These are phyloP conservation scores for Xylaria sp. DNA, from an alignment of 2,329 filamentous ascomycete species.

Conservation along the genomic window DNA sequence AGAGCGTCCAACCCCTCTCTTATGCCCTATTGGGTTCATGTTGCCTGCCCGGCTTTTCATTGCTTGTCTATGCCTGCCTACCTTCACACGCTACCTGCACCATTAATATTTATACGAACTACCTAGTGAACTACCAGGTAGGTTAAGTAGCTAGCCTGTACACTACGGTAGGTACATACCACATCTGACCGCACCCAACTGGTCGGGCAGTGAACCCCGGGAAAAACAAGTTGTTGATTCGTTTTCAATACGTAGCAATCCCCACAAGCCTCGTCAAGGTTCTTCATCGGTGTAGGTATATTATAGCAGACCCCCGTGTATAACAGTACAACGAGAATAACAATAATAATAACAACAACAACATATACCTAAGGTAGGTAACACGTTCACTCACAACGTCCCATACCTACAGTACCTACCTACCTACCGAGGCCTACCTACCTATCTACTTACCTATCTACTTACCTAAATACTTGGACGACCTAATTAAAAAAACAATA, in stretches of 20 bases:
- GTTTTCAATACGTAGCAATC: constrained; percentile 9
- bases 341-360: neutral
- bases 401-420: constrained; percentile 1
- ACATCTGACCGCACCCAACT: neutral
- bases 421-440: no score
- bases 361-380: neutral
- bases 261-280: constrained; percentile 7
- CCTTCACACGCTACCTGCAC: neutral
- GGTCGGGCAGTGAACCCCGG: constrained; percentile 4
- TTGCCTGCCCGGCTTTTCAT: neutral
- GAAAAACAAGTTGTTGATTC: neutral
- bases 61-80: neutral
- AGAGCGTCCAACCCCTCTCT: neutral
- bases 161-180: neutral
- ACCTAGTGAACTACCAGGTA: no score
- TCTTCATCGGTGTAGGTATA: constrained; percentile 5
- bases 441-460: neutral
- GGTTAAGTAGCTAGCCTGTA: neutral
- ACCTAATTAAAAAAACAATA: constrained; percentile 1
- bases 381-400: neutral
- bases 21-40: neutral
- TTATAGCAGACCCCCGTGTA: neutral
- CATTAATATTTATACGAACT: no score
- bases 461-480: neutral
- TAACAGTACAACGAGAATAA: neutral